Percentiles rank a stretch among this genome's conserved stretches.
phyloP scores from a whole-genome alignment of 2,329 filamentous ascomycete genomes.

The Aspergillus sp. region DNA sequence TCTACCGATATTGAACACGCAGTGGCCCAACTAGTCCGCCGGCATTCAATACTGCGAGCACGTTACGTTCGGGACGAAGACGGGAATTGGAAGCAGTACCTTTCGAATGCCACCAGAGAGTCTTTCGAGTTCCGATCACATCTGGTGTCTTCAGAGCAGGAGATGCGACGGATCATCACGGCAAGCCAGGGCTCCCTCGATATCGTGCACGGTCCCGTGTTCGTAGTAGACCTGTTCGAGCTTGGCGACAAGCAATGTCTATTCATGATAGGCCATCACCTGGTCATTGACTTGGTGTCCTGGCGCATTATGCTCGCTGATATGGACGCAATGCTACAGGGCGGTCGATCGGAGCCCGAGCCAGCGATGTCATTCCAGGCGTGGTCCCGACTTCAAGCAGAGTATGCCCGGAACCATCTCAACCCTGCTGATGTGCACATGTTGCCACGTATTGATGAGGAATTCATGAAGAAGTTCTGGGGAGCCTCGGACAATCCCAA shows the following conservation, averaged over 20 bases:
- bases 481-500: neutral
- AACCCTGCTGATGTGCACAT: neutral
- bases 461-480: too few species aligned
- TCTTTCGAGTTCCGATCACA: conserved; percentile 1
- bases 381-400: neutral
- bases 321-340: neutral
- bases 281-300: conserved; percentile 3
- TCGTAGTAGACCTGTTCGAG: neutral
- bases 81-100: conserved; percentile 4
- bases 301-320: conserved; percentile 2
- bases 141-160: neutral
- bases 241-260: neutral
- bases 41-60: conserved; percentile 21
- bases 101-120: neutral
- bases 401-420: neutral
- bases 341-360: neutral
- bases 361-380: conserved; percentile 1
- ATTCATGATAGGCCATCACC: conserved; percentile 1
- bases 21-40: conserved; percentile 9
- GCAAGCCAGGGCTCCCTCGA: neutral
- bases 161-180: neutral
- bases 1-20: conserved; percentile 4
- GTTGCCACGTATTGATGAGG: too few species aligned
- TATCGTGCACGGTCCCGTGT: conserved; percentile 5
- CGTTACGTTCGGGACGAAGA: conserved; percentile 1